These are phyloP conservation scores for Solanum hybrid DNA, from an alignment of 305 asterid species.

Conservation along the genomic window DNA sequence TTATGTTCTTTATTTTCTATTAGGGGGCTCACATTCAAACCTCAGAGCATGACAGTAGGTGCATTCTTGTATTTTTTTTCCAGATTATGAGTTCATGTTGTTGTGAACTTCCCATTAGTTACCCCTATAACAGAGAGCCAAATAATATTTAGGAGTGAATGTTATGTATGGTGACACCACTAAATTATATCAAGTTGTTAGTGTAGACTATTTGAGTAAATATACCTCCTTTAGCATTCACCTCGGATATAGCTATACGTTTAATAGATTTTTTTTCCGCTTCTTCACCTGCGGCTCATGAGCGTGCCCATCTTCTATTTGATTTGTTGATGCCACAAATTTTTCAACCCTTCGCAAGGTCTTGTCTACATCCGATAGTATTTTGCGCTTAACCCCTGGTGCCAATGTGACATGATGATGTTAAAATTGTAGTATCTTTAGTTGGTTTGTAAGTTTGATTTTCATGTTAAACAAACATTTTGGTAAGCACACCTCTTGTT, in stretches of 20 bases:
- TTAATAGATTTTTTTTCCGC: neutral
- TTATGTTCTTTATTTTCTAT: too few relatives aligned
- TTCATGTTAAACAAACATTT: neutral
- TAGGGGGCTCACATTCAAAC: neutral
- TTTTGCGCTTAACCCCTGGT: neutral
- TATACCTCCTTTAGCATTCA: neutral
- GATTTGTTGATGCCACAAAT: neutral
- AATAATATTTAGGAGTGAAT: neutral
- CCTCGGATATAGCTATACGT: neutral
- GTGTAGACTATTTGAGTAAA: neutral
- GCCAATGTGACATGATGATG: neutral
- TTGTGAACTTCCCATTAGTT: neutral
- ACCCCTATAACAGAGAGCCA: neutral
- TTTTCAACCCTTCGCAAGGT: neutral
- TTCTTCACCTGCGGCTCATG: neutral
- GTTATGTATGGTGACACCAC: neutral
- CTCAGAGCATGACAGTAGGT: neutral
- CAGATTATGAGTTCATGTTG: neutral
- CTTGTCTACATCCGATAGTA: neutral
- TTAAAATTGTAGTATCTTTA: neutral
- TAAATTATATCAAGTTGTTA: neutral
- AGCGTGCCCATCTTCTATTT: neutral
- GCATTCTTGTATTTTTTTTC: neutral
- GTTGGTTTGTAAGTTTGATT: neutral
- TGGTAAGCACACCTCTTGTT: neutral